These are phyloP conservation scores for Camelina sativa DNA, from an alignment of 345 rosid genomes.

Conservation along the genomic window DNA sequence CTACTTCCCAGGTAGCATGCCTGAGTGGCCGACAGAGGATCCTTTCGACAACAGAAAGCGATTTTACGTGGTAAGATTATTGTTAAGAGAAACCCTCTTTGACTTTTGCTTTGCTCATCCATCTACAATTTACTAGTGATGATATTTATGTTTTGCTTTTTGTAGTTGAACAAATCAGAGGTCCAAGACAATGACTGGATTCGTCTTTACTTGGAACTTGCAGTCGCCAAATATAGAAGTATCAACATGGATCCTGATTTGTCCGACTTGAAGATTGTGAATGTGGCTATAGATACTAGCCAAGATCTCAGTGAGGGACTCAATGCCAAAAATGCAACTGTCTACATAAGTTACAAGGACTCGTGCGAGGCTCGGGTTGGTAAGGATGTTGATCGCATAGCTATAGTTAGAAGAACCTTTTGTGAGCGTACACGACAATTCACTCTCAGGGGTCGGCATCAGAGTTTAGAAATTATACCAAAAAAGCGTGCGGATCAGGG, in stretches of 20 bases:
- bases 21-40: neutral
- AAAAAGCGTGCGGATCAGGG: neutral
- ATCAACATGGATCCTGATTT: neutral
- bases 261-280: neutral
- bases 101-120: neutral
- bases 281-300: too few species aligned
- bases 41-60: neutral
- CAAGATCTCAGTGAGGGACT: neutral
- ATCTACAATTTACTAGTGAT: neutral
- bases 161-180: neutral
- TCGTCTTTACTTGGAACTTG: neutral
- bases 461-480: neutral
- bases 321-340: neutral
- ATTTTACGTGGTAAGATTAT: neutral
- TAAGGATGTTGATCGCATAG: conserved; percentile 6
- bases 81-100: neutral
- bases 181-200: neutral
- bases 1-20: neutral
- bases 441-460: neutral
- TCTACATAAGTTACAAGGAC: neutral
- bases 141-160: neutral
- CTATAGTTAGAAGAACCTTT: neutral
- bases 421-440: neutral
- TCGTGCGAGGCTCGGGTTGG: too few species aligned
- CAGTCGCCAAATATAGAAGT: neutral